Evolutionary conservation across 2,329 filamentous ascomycete genomes (phyloP).

Genomic region (Pseudocercospora cruenta): DNA sequence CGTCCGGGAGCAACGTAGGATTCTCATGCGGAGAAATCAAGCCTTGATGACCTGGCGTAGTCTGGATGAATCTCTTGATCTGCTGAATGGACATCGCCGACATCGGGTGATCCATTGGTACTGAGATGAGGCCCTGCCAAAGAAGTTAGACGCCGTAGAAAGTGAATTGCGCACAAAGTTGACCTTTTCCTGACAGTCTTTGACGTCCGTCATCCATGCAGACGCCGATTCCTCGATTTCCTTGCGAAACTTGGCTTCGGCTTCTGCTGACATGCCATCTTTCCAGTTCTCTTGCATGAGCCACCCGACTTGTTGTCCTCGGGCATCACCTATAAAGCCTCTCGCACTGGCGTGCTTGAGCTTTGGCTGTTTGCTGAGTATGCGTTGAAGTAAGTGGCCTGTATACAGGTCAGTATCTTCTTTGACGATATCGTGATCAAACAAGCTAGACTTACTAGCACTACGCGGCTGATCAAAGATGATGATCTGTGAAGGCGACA

Average conservation of each 20-base stretch:
- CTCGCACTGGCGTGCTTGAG: slow-evolving; percentile 4
- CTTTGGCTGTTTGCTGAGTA: slow-evolving; percentile 15
- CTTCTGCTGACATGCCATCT: slow-evolving; percentile 8
- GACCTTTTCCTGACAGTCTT: neutral
- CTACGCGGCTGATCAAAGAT: slow-evolving; percentile 7
- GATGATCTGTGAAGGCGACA: slow-evolving; percentile 2
- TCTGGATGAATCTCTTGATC: neutral
- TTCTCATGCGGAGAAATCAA: neutral
- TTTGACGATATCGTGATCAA: neutral
- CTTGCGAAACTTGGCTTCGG: slow-evolving; percentile 5
- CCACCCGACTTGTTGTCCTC: slow-evolving; percentile 19
- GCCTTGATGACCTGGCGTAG: neutral
- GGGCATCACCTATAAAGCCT: slow-evolving; percentile 7
- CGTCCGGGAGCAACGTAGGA: slow-evolving; percentile 42
- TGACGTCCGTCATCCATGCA: neutral
- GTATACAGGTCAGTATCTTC: neutral
- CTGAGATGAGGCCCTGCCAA: neutral
- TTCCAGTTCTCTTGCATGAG: slow-evolving; percentile 8
- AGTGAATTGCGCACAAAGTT: neutral
- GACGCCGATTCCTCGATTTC: neutral
- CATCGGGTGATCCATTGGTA: slow-evolving; percentile 6
- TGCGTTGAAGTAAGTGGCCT: slow-evolving; percentile 20
- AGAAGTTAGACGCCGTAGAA: neutral
- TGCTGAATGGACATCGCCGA: neutral
- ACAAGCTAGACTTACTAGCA: neutral